Base-by-base conservation (phyloP, 2,329 filamentous ascomycete genomes). In the Stylonectria norvegica region DNA sequence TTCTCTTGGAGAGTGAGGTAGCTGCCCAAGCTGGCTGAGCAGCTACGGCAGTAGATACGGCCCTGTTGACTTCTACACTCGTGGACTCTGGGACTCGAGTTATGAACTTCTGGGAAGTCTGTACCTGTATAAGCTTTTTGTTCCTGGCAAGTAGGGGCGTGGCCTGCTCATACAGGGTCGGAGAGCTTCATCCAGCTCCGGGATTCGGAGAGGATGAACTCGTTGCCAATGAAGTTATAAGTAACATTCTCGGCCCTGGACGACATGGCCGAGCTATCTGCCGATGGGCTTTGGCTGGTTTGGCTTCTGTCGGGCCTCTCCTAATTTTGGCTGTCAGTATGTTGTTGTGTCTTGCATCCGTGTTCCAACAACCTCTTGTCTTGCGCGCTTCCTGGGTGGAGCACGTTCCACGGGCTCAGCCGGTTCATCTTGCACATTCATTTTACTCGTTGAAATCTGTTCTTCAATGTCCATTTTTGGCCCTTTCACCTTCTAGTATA, bases 61-160 rank as follows among this genome's bases (percentile, higher is more conserved):
- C 45, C 15, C 37, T 30, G 22, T 48, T 39, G 1, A 52, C 40
- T 18, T 56, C 50, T 11, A 45, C 28, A 4, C 14, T 22, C 6
- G 47, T 54, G 4, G 49, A 52, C n/a, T 56, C 50, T 4, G 52
- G 52, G n/a, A 54, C 47, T n/a, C 52, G 31, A n/a, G 52, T 53
- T 3, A 53, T 23, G 30, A 53, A 45, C 3, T 20, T 32, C 29
- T 52, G 48, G 17, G 48, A 45, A 16, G 48, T 43, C 36, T 45
- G 14, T 14, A 10, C 19, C n/a, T 15, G 11, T 27, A 11, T 5
- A 14, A 10, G 11, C 28, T 40, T 36, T 33, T 8, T 7, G 22
- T 25, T 25, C 7, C 22, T 7, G 12, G 25, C 12, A 36, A 15
- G 11, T 12, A 11, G 5, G 11, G 27, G 34, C 9, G 4, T n/a